Base-by-base conservation (phyloP, 2,329 filamentous ascomycete genomes). In the Fusarium foetens region DNA sequence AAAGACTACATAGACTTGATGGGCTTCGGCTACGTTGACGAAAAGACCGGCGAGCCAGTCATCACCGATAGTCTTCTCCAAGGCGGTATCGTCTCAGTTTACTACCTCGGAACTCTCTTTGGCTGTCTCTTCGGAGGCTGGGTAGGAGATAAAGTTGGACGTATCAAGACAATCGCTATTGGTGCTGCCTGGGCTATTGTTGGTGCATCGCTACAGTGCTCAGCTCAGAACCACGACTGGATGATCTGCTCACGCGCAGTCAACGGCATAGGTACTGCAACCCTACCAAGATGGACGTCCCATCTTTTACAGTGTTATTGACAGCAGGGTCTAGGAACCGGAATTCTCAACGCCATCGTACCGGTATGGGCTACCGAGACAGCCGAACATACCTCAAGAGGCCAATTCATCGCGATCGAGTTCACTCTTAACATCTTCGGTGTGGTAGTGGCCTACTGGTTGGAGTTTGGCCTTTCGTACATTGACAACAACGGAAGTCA, bases 331-430 rank as follows among this genome's bases (percentile, higher is more conserved):
- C 7, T 21, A 53, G 91, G 91, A 4, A 93, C 90, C 2, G 92
- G 91, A 13, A 89, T 93, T 48, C 78, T 93, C 23, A 93, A 92
- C 73, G 88, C 90, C 2, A 92, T 93, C 60, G 87, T 91, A 0
- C 91, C 91, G 0, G 90, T 92, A 2, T 93, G 90, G 90, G 90
- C 90, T 0, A 91, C 91, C 0, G 92, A 93, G 78, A 91, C 89
- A 0, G 88, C 90, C 0, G 89, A 91, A 43, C 89, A 92, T 74
- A 92, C 87, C 0, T 90, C 88, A 1, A 86, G 92, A 39, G 92
- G 92, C 8, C 86, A 90, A 48, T 92, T 92, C 68, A 89, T 93
- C 57, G 89, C 90, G 4, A 91, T 92, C 54, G 91, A 93, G 73
- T 91, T 77, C 17, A 76, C 75, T 0, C 72, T 77, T n/a, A 77